These are phyloP conservation scores for Eutypa lata DNA, from an alignment of 2,329 filamentous ascomycete genomes.

Conservation along the genomic window DNA sequence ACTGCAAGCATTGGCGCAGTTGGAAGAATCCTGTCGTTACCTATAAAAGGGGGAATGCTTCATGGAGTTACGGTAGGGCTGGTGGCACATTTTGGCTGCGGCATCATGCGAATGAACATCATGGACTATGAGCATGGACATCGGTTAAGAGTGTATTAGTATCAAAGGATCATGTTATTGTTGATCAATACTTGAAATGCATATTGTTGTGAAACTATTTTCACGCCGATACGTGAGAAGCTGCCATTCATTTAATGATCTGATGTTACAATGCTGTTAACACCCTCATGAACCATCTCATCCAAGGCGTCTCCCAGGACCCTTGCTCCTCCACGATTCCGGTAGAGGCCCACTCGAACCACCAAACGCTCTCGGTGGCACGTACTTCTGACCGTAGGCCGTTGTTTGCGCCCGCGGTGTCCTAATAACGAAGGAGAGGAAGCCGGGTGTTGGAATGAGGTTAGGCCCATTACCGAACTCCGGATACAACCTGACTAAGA, in stretches of 20 bases:
- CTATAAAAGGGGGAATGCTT: not conserved
- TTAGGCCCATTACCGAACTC: conserved; percentile 82
- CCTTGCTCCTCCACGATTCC: conserved; percentile 62
- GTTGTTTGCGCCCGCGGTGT: conserved; percentile 46
- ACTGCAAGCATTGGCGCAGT: not conserved
- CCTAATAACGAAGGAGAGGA: conserved; percentile 66
- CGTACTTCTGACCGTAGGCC: conserved; percentile 62
- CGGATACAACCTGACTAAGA: conserved; percentile 83
- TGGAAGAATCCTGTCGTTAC: not conserved
- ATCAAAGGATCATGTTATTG: too few relatives aligned
- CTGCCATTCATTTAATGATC: too few relatives aligned
- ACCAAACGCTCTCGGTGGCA: conserved; percentile 25
- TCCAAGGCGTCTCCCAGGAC: conserved; percentile 61
- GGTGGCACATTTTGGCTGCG: not conserved
- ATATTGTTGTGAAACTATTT: too few relatives aligned
- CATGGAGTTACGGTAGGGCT: not conserved
- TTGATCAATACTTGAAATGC: too few relatives aligned
- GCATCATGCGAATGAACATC: not conserved
- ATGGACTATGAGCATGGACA: too few relatives aligned
- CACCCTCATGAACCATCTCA: too few relatives aligned
- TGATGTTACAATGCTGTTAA: too few relatives aligned
- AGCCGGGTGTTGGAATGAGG: conserved; percentile 68
- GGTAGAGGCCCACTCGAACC: conserved; percentile 51
- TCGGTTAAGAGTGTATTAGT: too few relatives aligned
- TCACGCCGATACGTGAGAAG: too few relatives aligned